Conservation (phyloP, 1,284 basidiomycete species). For the Fistulina hepatica region DNA sequence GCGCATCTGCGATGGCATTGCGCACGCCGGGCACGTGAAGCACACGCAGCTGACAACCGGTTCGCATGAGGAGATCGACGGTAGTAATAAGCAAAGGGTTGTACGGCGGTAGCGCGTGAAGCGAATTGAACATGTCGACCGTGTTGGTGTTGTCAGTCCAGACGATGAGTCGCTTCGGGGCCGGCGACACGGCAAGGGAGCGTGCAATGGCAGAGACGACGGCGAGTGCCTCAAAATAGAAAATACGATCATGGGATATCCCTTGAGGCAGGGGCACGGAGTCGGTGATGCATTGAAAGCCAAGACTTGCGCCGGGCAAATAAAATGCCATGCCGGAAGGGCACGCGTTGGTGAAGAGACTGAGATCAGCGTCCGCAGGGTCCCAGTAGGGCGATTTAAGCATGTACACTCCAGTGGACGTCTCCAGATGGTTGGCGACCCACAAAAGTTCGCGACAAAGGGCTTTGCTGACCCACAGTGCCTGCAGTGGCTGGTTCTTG, state of each 20-base stretch:
- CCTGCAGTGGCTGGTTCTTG: neutral
- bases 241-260: too few species aligned
- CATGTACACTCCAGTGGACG: conserved; percentile 17
- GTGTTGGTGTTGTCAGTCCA: conserved; percentile 12
- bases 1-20: conserved; percentile 16
- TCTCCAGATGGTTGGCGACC: conserved; percentile 18
- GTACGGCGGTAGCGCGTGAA: conserved; percentile 6
- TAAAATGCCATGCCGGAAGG: conserved; percentile 11
- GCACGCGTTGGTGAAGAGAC: conserved; percentile 17
- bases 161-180: conserved; percentile 3
- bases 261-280: too few species aligned
- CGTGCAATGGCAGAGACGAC: conserved; percentile 1
- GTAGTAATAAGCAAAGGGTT: conserved; percentile 9
- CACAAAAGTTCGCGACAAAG: conserved; percentile 4
- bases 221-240: conserved; percentile 9
- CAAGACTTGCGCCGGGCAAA: conserved; percentile 4
- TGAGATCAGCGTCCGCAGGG: conserved; percentile 6
- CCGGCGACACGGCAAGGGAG: too few species aligned
- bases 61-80: conserved; percentile 6
- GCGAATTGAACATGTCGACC: conserved; percentile 10
- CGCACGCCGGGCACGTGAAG: conserved; percentile 13
- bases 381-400: conserved; percentile 12
- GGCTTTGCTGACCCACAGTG: neutral
- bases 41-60: conserved; percentile 11
- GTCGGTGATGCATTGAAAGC: conserved; percentile 2